These are phyloP conservation scores for Prillingera fragicola DNA, from an alignment of 1,284 basidiomycete genomes.

Conservation along the genomic window DNA sequence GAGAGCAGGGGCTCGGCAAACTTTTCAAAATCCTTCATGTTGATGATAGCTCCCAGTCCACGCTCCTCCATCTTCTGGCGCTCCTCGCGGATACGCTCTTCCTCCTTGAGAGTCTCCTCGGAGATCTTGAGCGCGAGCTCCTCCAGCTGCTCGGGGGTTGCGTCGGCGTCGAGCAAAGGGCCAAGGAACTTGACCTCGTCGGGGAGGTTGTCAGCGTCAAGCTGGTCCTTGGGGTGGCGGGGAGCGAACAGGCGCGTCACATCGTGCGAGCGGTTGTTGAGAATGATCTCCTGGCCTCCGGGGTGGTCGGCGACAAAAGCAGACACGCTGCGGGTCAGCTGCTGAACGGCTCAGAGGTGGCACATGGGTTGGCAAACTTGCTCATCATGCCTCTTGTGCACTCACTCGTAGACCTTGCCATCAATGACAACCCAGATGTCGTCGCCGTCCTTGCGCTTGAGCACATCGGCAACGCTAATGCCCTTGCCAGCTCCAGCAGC, in stretches of 20 bases:
- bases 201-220: constrained; percentile 36
- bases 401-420: constrained; percentile 44
- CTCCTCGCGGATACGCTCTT: constrained; percentile 25
- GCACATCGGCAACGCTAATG: constrained; percentile 29
- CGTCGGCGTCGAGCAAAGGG: constrained; percentile 20
- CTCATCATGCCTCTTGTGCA: too few relatives aligned
- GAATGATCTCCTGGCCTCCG: constrained; percentile 42
- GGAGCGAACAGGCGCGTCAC: constrained; percentile 43
- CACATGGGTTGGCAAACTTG: too few relatives aligned
- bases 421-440: constrained; percentile 44
- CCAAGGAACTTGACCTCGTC: constrained; percentile 33
- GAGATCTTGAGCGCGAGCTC: constrained; percentile 32
- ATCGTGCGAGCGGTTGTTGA: constrained; percentile 35
- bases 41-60: constrained; percentile 37
- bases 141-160: constrained; percentile 28
- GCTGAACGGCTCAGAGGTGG: neutral
- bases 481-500: too few relatives aligned
- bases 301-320: constrained; percentile 42
- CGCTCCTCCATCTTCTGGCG: constrained; percentile 36
- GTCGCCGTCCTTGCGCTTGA: constrained; percentile 28
- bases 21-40: constrained; percentile 50
- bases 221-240: constrained; percentile 42
- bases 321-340: constrained; percentile 32
- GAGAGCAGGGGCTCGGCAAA: constrained; percentile 59
- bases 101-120: constrained; percentile 35